phyloP scores from a whole-genome alignment of 176 grass and related monocot species.

The Coix lacrymajobi region DNA sequence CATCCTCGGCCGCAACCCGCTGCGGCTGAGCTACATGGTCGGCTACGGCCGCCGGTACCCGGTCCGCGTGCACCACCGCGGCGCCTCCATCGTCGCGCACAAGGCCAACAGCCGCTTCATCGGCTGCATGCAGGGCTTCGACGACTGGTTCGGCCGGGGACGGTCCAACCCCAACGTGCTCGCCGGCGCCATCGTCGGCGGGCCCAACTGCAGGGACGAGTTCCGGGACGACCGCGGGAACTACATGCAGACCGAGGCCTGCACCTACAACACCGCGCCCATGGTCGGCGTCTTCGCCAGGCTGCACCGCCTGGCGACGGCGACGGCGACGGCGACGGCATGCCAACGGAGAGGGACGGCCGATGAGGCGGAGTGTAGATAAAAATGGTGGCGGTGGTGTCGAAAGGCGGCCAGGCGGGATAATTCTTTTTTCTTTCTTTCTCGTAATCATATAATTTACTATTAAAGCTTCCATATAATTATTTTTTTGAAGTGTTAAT shows the following conservation, averaged over 20 bases:
- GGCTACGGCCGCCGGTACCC: conserved; percentile 64
- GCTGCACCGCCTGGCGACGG: conserved; percentile 40
- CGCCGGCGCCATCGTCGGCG: conserved; percentile 75
- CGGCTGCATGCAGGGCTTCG: conserved; percentile 87
- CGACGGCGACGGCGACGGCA: not conserved
- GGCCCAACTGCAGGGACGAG: conserved; percentile 61
- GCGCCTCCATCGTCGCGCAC: conserved; percentile 72
- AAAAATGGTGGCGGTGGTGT: not conserved
- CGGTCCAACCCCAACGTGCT: conserved; percentile 75
- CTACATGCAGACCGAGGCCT: conserved; percentile 90
- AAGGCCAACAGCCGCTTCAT: conserved; percentile 79
- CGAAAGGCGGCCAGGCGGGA: not conserved
- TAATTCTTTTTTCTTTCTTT: conserved; percentile 60
- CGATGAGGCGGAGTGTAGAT: conserved; percentile 36
- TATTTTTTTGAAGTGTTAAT: conserved; percentile 51
- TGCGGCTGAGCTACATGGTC: conserved; percentile 73
- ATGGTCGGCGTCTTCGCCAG: conserved; percentile 85
- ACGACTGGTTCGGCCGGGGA: conserved; percentile 55
- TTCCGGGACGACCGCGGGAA: conserved; percentile 61
- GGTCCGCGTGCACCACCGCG: conserved; percentile 66
- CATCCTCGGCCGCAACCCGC: conserved; percentile 81
- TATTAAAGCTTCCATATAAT: conserved; percentile 28
- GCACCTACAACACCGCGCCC: conserved; percentile 84
- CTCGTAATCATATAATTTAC: conserved; percentile 9
- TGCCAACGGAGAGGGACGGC: not conserved